Conservation (phyloP, 2,329 filamentous ascomycete genomes). For the Penicillium sp. region DNA sequence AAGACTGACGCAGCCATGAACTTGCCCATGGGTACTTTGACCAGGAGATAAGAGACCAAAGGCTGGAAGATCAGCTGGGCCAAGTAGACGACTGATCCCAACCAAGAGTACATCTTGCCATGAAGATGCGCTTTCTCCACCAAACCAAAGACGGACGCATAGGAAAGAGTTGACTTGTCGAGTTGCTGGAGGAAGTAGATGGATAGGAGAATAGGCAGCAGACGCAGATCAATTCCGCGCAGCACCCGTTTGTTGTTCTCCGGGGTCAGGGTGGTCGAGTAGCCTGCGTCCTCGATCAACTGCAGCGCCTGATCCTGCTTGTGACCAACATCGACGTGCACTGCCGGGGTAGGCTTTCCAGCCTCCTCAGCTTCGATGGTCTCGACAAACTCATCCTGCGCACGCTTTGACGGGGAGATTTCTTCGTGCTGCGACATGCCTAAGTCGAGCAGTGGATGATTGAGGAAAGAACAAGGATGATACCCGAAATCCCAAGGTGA, state of each 20-base stretch:
- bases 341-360: background rate
- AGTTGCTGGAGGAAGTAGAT: slow-evolving; percentile 66
- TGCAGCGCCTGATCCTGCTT: slow-evolving; percentile 52
- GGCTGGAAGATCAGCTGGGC: slow-evolving; percentile 58
- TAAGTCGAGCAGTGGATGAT: background rate
- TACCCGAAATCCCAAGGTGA: background rate
- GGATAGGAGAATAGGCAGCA: slow-evolving; percentile 58
- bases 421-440: slow-evolving; percentile 23
- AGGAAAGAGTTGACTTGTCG: slow-evolving; percentile 63
- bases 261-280: slow-evolving; percentile 51
- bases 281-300: slow-evolving; percentile 50
- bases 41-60: slow-evolving; percentile 55
- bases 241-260: slow-evolving; percentile 56
- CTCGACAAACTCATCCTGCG: slow-evolving; percentile 32
- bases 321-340: background rate
- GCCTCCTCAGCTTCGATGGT: slow-evolving; percentile 19
- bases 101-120: slow-evolving; percentile 58
- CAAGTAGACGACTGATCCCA: slow-evolving; percentile 56
- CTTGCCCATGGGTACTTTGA: slow-evolving; percentile 63
- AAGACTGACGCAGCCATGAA: slow-evolving; percentile 57
- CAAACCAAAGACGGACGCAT: slow-evolving; percentile 65
- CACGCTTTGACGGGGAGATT: slow-evolving; percentile 14
- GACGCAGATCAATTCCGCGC: slow-evolving; percentile 52
- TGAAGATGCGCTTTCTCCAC: slow-evolving; percentile 59
- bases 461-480: background rate